Evolutionary conservation across 2,329 filamentous ascomycete species (phyloP), one percentile per base, ranked within the genome.

Genomic region (Fragosphaeria purpurea): DNA sequence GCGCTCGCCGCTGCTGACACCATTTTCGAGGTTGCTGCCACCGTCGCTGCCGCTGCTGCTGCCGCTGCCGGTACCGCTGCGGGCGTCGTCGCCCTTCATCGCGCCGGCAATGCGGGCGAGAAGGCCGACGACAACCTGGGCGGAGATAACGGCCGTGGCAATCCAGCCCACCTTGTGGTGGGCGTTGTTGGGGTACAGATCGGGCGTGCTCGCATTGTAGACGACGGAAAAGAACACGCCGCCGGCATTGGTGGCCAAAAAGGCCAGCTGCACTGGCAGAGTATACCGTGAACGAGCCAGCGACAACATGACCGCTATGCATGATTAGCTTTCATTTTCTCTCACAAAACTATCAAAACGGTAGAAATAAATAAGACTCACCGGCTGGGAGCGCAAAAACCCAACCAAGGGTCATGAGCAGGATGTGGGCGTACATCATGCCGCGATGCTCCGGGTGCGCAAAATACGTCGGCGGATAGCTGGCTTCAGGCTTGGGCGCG

Each of bases 101-200:
- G 66, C 66, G 12, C 75, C 73, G 5, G 76, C 73, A 54, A 85
- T 78, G 41, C 75, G 69, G 48, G 82, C 81, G 44, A 88, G 67
- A 50, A 88, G 63, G 46, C 80, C 79, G 62, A 95, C 70, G 40
- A 85, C 60, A 12, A 85, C 75, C 69, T 95, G 91, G 0, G 76
- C 80, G 48, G 74, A 74, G 9, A 86, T 74, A 4, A 90, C 72
- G 73, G 80, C 85, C 4, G 85, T 91, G 34, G 85, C 75, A 41
- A 87, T 73, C 91, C 91, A 97, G 50, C 89, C 89, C 42, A 91
- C 76, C 65, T 86, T 89, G 70, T 89, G 83, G 65, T 96, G 90
- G n/a, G 85, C 79, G 62, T 95, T 95, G 62, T 86, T 83, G 35
- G 82, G 82, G 63, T 95, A 96, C 30, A 96, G 70, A 62, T 95